Evolutionary conservation across 106 monocot genomes (phyloP).

Genomic region (Acanthochlamys bracteata): DNA sequence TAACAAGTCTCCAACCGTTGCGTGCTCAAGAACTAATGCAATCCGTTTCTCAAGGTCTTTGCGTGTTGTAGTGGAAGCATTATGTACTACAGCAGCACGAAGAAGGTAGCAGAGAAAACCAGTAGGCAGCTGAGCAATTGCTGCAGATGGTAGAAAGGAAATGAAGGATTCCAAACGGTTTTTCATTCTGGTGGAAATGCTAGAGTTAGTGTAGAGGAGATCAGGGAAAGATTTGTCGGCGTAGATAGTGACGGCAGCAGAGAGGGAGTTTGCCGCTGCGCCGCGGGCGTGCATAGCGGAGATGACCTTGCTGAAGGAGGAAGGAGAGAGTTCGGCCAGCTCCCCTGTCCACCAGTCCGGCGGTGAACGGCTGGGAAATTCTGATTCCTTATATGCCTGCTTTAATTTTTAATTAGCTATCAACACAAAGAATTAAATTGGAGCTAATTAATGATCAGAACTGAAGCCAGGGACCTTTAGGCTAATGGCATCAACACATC

Average conservation of each 20-base stretch:
- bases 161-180: conserved; percentile 29
- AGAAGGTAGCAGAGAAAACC: conserved; percentile 74
- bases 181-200: not conserved
- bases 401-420: too few species aligned
- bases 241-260: conserved; percentile 14
- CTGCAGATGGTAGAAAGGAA: conserved; percentile 21
- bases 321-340: conserved; percentile 7
- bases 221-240: conserved; percentile 18
- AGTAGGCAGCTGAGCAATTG: conserved; percentile 27
- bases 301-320: conserved; percentile 14
- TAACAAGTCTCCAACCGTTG: conserved; percentile 45
- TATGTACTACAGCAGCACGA: conserved; percentile 37
- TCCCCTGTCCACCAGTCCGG: conserved; percentile 75
- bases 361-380: conserved; percentile 45
- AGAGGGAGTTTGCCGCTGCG: conserved; percentile 3
- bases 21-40: conserved; percentile 39
- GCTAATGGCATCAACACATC: conserved; percentile 31
- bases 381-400: conserved; percentile 48
- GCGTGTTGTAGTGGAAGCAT: conserved; percentile 20
- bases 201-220: conserved; percentile 4
- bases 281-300: conserved; percentile 17
- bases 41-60: conserved; percentile 45
- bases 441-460: too few species aligned
- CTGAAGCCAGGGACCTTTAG: conserved; percentile 23
- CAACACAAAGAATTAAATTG: too few species aligned